Conservation (phyloP, 2,329 filamentous ascomycete species). For the Alternaria infectoria region DNA sequence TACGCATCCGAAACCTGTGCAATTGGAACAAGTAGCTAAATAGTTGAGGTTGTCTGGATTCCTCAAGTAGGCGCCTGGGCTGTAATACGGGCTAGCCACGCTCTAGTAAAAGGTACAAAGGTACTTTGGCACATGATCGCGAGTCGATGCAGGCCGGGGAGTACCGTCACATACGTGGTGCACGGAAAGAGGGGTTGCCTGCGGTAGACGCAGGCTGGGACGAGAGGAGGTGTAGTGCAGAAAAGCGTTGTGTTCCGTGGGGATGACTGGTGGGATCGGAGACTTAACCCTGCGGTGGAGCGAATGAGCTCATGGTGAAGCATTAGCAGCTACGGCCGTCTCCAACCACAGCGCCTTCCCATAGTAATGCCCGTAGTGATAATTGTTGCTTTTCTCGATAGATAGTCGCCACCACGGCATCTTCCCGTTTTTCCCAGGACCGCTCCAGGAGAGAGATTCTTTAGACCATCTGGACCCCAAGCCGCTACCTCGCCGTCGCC, state of each 20-base stretch:
- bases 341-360: neutral
- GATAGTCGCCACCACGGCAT: neutral
- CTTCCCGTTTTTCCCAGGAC: neutral
- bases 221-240: conserved; percentile 2
- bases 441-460: neutral
- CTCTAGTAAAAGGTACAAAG: neutral
- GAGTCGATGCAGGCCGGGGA: conserved; percentile 17
- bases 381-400: neutral
- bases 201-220: conserved; percentile 10
- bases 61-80: neutral
- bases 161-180: conserved; percentile 14
- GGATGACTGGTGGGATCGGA: conserved; percentile 4
- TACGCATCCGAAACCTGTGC: neutral
- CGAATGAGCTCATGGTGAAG: conserved; percentile 13
- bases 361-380: neutral
- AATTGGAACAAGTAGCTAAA: neutral
- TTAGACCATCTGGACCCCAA: neutral
- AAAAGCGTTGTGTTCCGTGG: conserved; percentile 6
- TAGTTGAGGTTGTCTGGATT: neutral
- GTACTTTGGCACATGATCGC: conserved; percentile 25
- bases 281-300: neutral
- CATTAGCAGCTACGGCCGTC: neutral
- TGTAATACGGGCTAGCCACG: neutral
- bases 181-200: conserved; percentile 15
- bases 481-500: neutral